Percentiles rank a stretch among this genome's conserved stretches.
Conservation (phyloP, 345 rosid genomes). For the Pistacia atlantica region DNA sequence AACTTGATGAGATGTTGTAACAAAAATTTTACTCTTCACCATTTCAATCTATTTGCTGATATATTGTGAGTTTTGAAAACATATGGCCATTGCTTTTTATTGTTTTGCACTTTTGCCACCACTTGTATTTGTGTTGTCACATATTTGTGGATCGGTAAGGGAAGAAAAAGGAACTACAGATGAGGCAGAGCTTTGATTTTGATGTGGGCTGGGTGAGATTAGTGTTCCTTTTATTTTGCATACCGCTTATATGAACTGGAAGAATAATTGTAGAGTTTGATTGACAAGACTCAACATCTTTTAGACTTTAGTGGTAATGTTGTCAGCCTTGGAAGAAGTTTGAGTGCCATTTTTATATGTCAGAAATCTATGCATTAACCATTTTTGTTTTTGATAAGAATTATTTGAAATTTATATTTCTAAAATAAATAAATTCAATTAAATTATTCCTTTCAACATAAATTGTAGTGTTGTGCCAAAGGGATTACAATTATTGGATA, state of each 20-base stretch:
- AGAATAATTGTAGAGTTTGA: background rate
- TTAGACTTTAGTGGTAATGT: background rate
- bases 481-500: too few species aligned
- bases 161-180: background rate
- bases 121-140: background rate
- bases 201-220: background rate
- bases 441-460: too few species aligned
- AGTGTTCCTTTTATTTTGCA: background rate
- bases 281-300: background rate
- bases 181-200: background rate
- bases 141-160: background rate
- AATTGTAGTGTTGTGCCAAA: too few species aligned
- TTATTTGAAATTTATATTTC: too few species aligned
- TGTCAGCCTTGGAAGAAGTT: background rate
- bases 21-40: background rate
- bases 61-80: background rate
- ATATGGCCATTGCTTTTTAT: background rate
- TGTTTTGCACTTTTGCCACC: too few species aligned
- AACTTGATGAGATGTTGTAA: conserved; percentile 10
- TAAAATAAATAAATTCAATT: too few species aligned
- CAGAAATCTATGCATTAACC: too few species aligned
- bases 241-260: background rate
- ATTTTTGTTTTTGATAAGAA: too few species aligned
- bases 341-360: background rate
- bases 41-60: background rate